Conservation (phyloP, 2,329 filamentous ascomycete species). For the Fusarium ambrosium region DNA sequence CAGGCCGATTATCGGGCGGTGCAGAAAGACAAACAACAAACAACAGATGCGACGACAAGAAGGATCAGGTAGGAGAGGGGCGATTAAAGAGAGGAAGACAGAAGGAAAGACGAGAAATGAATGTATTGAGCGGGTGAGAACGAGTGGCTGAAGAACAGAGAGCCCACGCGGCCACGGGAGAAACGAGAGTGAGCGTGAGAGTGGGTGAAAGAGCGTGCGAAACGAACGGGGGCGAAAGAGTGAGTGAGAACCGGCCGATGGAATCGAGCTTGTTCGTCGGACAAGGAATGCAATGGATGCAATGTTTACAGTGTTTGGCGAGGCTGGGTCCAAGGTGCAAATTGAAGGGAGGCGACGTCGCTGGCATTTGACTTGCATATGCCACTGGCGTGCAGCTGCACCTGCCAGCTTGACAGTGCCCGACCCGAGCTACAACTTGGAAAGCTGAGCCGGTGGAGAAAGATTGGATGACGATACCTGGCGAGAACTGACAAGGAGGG, state of each 20-base stretch:
- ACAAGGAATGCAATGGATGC: constrained; percentile 52
- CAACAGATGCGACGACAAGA: constrained; percentile 9
- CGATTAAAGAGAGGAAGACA: constrained; percentile 1
- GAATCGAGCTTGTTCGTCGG: constrained; percentile 16
- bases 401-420: background rate
- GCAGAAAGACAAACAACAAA: constrained; percentile 22
- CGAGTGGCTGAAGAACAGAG: constrained; percentile 22
- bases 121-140: constrained; percentile 10
- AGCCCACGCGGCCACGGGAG: constrained; percentile 19
- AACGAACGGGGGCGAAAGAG: constrained; percentile 23
- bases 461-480: constrained; percentile 28
- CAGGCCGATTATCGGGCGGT: constrained; percentile 1
- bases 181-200: constrained; percentile 22
- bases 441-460: constrained; percentile 27
- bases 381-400: background rate
- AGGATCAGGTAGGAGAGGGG: constrained; percentile 4
- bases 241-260: constrained; percentile 12
- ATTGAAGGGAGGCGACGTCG: constrained; percentile 39
- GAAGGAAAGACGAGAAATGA: constrained; percentile 31
- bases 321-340: constrained; percentile 40
- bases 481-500: constrained; percentile 24
- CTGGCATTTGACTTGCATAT: constrained; percentile 42
- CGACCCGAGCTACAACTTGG: background rate
- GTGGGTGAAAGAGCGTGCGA: constrained; percentile 6
- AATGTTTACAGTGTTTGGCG: constrained; percentile 48